Percentiles rank a stretch among this genome's conserved stretches.
Conservation (phyloP, 1,139 yeast genomes). For the Hansenula anomala region DNA sequence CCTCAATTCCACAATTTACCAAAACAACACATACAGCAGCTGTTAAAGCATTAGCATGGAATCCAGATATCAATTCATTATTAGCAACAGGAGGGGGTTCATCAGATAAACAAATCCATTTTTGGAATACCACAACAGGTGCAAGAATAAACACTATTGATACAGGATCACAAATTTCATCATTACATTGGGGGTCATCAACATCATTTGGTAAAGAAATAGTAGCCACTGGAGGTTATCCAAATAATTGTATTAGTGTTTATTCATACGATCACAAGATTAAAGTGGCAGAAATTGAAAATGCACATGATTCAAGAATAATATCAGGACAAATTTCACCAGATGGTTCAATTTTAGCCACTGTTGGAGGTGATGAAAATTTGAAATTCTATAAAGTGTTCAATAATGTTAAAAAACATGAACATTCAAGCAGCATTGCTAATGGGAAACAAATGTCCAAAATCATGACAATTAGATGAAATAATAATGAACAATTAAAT, state of each 20-base stretch:
- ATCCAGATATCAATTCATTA: constrained; percentile 79
- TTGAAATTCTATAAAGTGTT: constrained; percentile 92
- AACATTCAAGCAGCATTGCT: constrained; percentile 19
- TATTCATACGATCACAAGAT: constrained; percentile 85
- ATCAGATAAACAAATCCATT: constrained; percentile 82
- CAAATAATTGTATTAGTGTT: constrained; percentile 77
- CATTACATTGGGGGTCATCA: constrained; percentile 85
- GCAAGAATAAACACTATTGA: constrained; percentile 81
- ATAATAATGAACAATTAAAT: not conserved
- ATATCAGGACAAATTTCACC: constrained; percentile 83
- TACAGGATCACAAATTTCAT: constrained; percentile 91
- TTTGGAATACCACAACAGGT: constrained; percentile 95
- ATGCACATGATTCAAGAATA: constrained; percentile 90
- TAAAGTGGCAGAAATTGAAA: constrained; percentile 80
- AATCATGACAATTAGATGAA: constrained; percentile 38
- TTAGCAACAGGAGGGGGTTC: constrained; percentile 98
- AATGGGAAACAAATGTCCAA: constrained; percentile 33
- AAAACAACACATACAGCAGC: constrained; percentile 89
- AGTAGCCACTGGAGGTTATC: constrained; percentile 93
- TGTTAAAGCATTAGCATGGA: constrained; percentile 94
- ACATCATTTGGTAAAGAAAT: constrained; percentile 75
- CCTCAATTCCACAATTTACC: constrained; percentile 66
- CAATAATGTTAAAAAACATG: constrained; percentile 38
- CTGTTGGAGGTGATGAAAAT: constrained; percentile 96
- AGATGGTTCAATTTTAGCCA: constrained; percentile 84